phyloP scores from a whole-genome alignment of 305 asterid genomes.

The Galium porrigens region DNA sequence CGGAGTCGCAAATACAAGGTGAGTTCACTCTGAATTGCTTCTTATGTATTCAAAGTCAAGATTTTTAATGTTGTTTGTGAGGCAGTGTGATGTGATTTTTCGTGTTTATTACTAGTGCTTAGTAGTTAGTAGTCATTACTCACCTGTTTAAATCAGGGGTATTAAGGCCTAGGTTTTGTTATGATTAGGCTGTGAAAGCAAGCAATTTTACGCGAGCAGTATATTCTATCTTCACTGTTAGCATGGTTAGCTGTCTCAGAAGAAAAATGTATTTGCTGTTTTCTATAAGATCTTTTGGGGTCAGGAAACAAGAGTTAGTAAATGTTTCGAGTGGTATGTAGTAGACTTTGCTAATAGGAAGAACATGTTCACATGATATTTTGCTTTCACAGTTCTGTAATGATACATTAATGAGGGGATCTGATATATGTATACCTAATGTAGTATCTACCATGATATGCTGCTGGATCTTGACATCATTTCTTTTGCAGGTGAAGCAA shows the following conservation, averaged over 20 bases:
- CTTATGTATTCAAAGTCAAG: not conserved
- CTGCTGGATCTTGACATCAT: not conserved
- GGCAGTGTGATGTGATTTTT: not conserved
- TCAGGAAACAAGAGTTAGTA: not conserved
- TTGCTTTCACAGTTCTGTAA: no score
- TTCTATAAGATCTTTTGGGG: not conserved
- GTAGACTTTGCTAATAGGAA: not conserved
- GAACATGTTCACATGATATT: no score
- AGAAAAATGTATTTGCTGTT: no score
- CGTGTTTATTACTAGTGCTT: not conserved
- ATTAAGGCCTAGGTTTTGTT: not conserved
- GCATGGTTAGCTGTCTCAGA: no score
- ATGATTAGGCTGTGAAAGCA: not conserved
- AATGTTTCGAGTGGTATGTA: not conserved
- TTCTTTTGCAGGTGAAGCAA: conserved; percentile 33
- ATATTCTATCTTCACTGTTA: no score
- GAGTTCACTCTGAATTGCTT: not conserved
- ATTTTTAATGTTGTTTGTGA: not conserved
- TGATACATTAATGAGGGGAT: no score
- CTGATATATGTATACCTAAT: no score
- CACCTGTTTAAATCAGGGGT: not conserved
- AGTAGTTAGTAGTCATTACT: no score
- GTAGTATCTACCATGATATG: conserved; percentile 6
- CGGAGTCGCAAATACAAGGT: conserved; percentile 53
- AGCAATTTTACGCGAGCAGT: not conserved